A percentile compares a stretch with the other conserved stretches of the same genome.
These are phyloP conservation scores for Botryobasidium botryosum DNA, from an alignment of 768 basidiomycete species.

Conservation along the genomic window DNA sequence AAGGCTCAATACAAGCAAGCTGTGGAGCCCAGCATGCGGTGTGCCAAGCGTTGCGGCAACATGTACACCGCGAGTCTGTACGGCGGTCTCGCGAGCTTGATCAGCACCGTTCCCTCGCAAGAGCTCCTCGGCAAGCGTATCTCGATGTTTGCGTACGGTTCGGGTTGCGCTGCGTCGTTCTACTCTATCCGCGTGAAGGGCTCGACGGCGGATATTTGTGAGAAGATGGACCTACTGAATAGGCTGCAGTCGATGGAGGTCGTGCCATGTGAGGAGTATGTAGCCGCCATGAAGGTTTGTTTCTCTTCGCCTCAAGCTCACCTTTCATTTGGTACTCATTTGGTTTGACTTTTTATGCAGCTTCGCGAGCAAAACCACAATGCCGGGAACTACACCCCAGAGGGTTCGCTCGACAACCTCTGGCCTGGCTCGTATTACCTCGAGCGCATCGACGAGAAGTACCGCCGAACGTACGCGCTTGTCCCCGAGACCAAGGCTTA, in stretches of 20 bases:
- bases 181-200: constrained; percentile 78
- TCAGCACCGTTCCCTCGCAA: constrained; percentile 54
- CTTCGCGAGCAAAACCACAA: constrained; percentile 97
- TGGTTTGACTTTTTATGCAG: constrained; percentile 25
- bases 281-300: constrained; percentile 55
- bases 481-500: too few species aligned
- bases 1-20: constrained; percentile 58
- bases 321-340: background rate
- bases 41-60: constrained; percentile 86
- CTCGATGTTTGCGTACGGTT: constrained; percentile 92
- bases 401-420: constrained; percentile 78
- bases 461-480: constrained; percentile 71
- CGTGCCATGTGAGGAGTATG: constrained; percentile 81
- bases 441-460: constrained; percentile 74
- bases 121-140: constrained; percentile 68
- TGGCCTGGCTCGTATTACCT: constrained; percentile 93
- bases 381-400: constrained; percentile 64
- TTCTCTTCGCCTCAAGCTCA: background rate
- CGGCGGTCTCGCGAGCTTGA: constrained; percentile 77
- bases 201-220: constrained; percentile 62
- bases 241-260: constrained; percentile 77
- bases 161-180: constrained; percentile 90
- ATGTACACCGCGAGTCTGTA: constrained; percentile 97
- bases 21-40: constrained; percentile 69
- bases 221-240: constrained; percentile 65